These are phyloP conservation scores for Tanacetum coccineum DNA, from an alignment of 129 eudicot species.

Conservation along the genomic window DNA sequence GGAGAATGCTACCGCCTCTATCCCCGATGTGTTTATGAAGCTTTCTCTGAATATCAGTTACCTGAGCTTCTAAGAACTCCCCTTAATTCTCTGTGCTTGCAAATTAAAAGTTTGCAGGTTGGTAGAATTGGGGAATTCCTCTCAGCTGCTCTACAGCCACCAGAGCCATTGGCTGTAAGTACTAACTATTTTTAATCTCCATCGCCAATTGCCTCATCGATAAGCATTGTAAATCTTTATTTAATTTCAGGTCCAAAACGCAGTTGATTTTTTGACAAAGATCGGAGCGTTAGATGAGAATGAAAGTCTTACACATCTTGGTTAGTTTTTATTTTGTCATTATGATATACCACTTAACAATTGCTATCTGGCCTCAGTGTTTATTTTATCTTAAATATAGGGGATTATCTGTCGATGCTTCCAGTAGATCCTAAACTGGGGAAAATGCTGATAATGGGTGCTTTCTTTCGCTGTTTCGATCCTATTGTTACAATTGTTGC, in stretches of 20 bases:
- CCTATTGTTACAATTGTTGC: constrained; percentile 96
- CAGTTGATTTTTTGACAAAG: constrained; percentile 82
- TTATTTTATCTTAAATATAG: constrained; percentile 32
- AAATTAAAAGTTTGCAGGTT: constrained; percentile 94
- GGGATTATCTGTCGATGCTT: constrained; percentile 79
- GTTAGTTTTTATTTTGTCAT: constrained; percentile 39
- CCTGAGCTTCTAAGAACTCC: constrained; percentile 98
- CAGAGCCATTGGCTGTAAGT: constrained; percentile 91
- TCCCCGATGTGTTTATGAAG: constrained; percentile 92
- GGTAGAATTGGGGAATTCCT: constrained; percentile 87
- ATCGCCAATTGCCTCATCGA: neutral
- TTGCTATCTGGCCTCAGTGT: neutral
- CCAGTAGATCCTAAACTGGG: constrained; percentile 98
- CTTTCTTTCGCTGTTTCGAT: constrained; percentile 92
- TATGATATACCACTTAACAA: neutral
- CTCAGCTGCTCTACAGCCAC: constrained; percentile 96
- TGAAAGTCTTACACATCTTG: constrained; percentile 94
- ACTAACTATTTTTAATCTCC: constrained; percentile 3
- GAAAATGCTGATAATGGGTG: constrained; percentile 96
- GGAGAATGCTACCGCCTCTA: constrained; percentile 97
- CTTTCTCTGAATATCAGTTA: constrained; percentile 89
- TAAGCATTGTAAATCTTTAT: neutral
- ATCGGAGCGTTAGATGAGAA: constrained; percentile 90
- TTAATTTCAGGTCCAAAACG: constrained; percentile 80
- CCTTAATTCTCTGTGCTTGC: constrained; percentile 94